Base-by-base conservation (phyloP, 2,329 filamentous ascomycete genomes). In the Fusarium mundagurra region DNA sequence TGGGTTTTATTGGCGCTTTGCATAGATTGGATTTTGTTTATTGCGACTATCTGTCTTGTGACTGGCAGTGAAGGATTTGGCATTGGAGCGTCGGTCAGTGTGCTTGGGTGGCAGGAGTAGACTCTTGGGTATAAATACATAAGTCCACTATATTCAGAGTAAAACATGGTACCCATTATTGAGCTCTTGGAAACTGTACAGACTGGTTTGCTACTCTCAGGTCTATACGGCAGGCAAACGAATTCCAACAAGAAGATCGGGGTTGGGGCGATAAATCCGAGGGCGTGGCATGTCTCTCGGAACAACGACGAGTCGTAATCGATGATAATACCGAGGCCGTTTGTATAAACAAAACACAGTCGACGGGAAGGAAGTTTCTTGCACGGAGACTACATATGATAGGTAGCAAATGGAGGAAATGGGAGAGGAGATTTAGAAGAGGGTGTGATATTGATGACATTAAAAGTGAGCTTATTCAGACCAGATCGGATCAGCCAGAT, bases 181-280 rank as follows among this genome's bases (percentile, higher is more conserved):
- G 24, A 29, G 47, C 27, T 60, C 24, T 29, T 38, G 24, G 12
- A 43, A 29, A 41, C 24, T 43, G 24, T 55, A 43, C 11, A 31
- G 8, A 29, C 24, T 8, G 27, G 20, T 29, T 31, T 43, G 20
- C 20, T 29, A n/a, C 14, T 55, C 29, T 38, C 17, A n/a, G 33
- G n/a, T 29, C n/a, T 36, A 22, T 24, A 29, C 11, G 14, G n/a
- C 20, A 55, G 44, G 58, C 39, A 51, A 34, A 27, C 36, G 8
- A 39, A 55, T 24, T 51, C 22, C 43, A 57, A 29, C 20, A 20
- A 50, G n/a, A 31, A 33, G 29, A 36, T 47, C 62, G 67, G 64
- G 55, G 34, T 62, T 68, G 61, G 73, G 71, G 39, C 20, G 27
- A 20, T 24, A 55, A 66, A 33, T 59, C 61, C 54, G 70, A 72